Percentiles rank a stretch among this genome's conserved stretches.
phyloP scores from a whole-genome alignment of 805 yeast genomes.

The Wickerhamomyces chambardii region DNA sequence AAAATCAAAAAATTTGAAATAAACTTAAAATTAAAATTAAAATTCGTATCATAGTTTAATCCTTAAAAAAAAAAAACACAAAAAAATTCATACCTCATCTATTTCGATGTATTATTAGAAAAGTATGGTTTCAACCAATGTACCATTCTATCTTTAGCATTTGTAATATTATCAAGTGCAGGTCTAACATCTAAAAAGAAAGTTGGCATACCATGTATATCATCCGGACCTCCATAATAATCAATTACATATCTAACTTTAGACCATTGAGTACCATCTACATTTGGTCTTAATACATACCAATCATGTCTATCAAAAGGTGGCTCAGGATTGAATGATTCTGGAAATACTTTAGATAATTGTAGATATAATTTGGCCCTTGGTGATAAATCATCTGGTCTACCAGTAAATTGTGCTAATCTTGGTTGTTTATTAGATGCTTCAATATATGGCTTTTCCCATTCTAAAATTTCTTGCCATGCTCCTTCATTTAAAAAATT shows the following conservation, averaged over 20 bases:
- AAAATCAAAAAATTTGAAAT: no score
- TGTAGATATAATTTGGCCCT: slow-evolving; percentile 64
- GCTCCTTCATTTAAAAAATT: slow-evolving; percentile 96
- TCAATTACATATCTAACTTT: slow-evolving; percentile 89
- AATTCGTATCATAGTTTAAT: no score
- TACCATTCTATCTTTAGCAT: slow-evolving; percentile 57
- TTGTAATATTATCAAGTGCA: slow-evolving; percentile 64
- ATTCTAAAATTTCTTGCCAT: slow-evolving; percentile 86
- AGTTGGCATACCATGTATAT: slow-evolving; percentile 81
- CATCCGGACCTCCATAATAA: slow-evolving; percentile 94
- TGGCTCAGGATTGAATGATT: slow-evolving; percentile 60
- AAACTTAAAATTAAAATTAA: no score
- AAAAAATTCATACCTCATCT: no score
- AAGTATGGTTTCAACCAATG: slow-evolving; percentile 58
- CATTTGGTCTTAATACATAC: slow-evolving; percentile 74
- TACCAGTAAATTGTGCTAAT: slow-evolving; percentile 79
- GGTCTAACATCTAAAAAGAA: slow-evolving; percentile 94
- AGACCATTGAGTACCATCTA: slow-evolving; percentile 38
- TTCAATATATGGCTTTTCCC: slow-evolving; percentile 75
- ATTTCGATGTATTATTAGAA: no score
- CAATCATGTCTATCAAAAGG: slow-evolving; percentile 99
- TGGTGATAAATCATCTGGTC: slow-evolving; percentile 83
- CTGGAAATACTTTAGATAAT: slow-evolving; percentile 66
- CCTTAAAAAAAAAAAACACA: no score
- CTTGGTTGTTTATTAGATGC: slow-evolving; percentile 58